These are phyloP conservation scores for Nakataea oryzae DNA, from an alignment of 2,329 filamentous ascomycete genomes.

Conservation along the genomic window DNA sequence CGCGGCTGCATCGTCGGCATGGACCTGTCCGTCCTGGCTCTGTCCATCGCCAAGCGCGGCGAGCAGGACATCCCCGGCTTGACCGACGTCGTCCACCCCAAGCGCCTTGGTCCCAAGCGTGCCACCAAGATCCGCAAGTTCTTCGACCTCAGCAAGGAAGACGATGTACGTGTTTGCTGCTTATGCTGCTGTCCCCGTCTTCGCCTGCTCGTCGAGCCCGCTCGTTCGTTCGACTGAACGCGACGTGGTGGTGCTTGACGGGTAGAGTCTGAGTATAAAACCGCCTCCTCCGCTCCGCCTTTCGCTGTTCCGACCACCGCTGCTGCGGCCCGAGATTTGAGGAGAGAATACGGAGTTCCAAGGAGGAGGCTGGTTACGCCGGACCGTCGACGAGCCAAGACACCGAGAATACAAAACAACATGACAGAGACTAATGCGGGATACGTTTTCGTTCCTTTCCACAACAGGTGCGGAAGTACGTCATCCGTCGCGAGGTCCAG, in stretches of 20 bases:
- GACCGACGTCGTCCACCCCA: conserved; percentile 96
- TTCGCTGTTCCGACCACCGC: background rate
- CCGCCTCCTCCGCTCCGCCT: background rate
- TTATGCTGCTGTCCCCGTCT: conserved; percentile 42
- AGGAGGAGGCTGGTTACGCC: background rate
- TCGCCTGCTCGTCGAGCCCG: conserved; percentile 52
- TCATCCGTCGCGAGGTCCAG: conserved; percentile 96
- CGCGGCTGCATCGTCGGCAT: conserved; percentile 97
- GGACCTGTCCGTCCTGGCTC: conserved; percentile 89
- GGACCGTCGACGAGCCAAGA: background rate
- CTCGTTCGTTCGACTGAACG: background rate
- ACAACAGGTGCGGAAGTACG: conserved; percentile 93
- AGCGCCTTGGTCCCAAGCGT: conserved; percentile 98
- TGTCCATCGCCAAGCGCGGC: conserved; percentile 96
- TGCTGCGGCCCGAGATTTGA: conserved; percentile 7
- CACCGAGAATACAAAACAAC: background rate
- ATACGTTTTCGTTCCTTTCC: conserved; percentile 27
- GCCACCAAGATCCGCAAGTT: conserved; percentile 99
- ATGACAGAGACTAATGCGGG: conserved; percentile 19
- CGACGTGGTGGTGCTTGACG: conserved; percentile 25
- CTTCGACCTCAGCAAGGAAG: conserved; percentile 99
- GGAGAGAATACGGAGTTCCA: conserved; percentile 5
- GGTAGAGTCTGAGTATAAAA: conserved; percentile 34
- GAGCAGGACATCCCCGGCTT: conserved; percentile 88
- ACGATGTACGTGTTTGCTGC: conserved; percentile 78